These are phyloP conservation scores for Cucurbitaria berberidis DNA, from an alignment of 2,329 filamentous ascomycete genomes.

Conservation along the genomic window DNA sequence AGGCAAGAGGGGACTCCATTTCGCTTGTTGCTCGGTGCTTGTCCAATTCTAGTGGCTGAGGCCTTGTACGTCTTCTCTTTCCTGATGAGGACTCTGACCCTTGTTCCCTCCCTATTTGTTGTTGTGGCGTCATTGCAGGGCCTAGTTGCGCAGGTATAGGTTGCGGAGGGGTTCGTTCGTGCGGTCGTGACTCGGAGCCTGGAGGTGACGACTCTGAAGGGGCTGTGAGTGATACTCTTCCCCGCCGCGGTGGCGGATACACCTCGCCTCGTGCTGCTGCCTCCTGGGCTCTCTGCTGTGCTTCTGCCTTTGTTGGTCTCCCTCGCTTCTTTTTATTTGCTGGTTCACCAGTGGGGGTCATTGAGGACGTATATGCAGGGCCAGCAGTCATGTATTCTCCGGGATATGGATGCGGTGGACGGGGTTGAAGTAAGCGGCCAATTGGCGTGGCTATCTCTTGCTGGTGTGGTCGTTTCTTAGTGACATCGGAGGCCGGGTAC, in stretches of 20 bases:
- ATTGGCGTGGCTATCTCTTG: conserved; percentile 41
- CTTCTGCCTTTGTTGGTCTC: conserved; percentile 56
- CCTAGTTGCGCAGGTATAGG: conserved; percentile 23
- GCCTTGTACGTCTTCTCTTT: conserved; percentile 42
- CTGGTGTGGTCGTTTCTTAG: conserved; percentile 46
- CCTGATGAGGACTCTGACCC: conserved; percentile 45
- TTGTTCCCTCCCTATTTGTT: conserved; percentile 34
- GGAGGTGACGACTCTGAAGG: conserved; percentile 31
- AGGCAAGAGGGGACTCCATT: conserved; percentile 40
- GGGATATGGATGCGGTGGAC: conserved; percentile 47
- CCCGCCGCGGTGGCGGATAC: conserved; percentile 47
- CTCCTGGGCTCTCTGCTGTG: conserved; percentile 52
- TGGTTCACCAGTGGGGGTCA: conserved; percentile 42
- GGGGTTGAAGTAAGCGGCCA: conserved; percentile 55
- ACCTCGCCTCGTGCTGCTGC: conserved; percentile 49
- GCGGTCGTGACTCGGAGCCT: conserved; percentile 30
- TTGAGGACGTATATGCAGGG: conserved; percentile 37
- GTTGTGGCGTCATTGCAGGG: conserved; percentile 37
- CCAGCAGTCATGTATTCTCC: conserved; percentile 37
- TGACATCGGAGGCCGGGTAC: conserved; percentile 41
- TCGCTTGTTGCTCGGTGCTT: conserved; percentile 36
- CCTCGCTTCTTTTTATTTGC: conserved; percentile 56
- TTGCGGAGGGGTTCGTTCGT: conserved; percentile 38
- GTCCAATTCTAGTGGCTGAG: conserved; percentile 42
- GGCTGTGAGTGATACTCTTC: conserved; percentile 38